These are phyloP conservation scores for Porodaedalea pini DNA, from an alignment of 1,284 basidiomycete genomes.

Conservation along the genomic window DNA sequence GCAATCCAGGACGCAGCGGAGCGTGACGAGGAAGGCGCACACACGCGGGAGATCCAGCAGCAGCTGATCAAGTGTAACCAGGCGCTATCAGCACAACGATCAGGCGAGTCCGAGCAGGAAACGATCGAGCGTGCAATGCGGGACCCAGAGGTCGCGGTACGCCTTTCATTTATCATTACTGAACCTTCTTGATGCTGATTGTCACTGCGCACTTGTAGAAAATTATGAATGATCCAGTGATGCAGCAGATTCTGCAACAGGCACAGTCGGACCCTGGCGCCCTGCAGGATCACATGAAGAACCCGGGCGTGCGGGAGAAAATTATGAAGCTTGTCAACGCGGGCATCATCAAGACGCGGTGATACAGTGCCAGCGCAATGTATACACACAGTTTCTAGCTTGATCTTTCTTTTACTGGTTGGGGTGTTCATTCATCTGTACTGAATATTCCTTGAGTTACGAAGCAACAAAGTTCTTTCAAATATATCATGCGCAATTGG, in stretches of 20 bases:
- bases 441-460: neutral
- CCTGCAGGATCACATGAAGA: constrained; percentile 97
- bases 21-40: constrained; percentile 73
- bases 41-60: constrained; percentile 76
- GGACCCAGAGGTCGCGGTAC: constrained; percentile 90
- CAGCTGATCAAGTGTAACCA: constrained; percentile 79
- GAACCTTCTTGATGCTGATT: neutral
- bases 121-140: constrained; percentile 92
- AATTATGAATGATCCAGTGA: constrained; percentile 85
- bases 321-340: constrained; percentile 92
- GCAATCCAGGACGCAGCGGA: constrained; percentile 74
- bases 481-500: neutral
- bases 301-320: constrained; percentile 79
- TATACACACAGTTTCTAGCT: neutral
- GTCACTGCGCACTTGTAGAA: constrained; percentile 37
- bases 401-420: neutral
- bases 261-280: constrained; percentile 89
- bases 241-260: constrained; percentile 94
- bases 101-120: constrained; percentile 89
- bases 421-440: neutral
- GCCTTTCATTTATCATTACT: constrained; percentile 30
- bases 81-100: constrained; percentile 80
- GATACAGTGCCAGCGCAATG: constrained; percentile 26
- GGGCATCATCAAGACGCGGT: constrained; percentile 84
- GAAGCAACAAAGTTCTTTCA: neutral